These are phyloP conservation scores for Sistotremastrum suecicum DNA, from an alignment of 768 basidiomycete species.

Conservation along the genomic window DNA sequence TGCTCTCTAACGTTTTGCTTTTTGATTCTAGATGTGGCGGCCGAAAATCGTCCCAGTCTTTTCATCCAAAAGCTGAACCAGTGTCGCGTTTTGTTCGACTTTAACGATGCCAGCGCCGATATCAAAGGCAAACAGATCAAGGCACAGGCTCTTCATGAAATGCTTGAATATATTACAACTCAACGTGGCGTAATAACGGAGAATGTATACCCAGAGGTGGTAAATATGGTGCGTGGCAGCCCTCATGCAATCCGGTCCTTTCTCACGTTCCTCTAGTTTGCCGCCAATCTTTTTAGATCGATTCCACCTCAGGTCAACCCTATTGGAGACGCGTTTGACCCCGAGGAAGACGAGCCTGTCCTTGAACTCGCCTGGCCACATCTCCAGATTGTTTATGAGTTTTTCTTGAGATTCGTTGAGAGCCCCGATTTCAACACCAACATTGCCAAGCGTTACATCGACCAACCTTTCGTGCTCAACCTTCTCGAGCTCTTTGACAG, in stretches of 20 bases:
- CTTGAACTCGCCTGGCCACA: constrained; percentile 99
- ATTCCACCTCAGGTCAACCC: constrained; percentile 99
- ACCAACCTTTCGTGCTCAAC: constrained; percentile 89
- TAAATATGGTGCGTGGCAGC: constrained; percentile 70
- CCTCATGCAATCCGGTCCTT: constrained; percentile 4
- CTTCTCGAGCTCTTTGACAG: constrained; percentile 97
- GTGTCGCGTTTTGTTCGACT: constrained; percentile 95
- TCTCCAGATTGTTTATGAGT: constrained; percentile 98
- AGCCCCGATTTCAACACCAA: constrained; percentile 97
- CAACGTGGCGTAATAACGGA: constrained; percentile 95
- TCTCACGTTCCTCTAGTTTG: constrained; percentile 47
- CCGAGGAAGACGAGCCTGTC: constrained; percentile 98
- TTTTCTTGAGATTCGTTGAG: constrained; percentile 98
- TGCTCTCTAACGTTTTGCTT: neutral
- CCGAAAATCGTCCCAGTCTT: constrained; percentile 74
- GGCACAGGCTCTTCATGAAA: constrained; percentile 92
- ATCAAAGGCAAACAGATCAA: constrained; percentile 98
- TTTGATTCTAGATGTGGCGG: constrained; percentile 59
- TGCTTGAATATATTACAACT: constrained; percentile 98
- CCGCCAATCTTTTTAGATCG: constrained; percentile 95
- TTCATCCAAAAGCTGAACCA: constrained; percentile 94
- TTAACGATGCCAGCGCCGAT: constrained; percentile 93
- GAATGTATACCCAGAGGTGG: constrained; percentile 95
- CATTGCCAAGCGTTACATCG: constrained; percentile 93
- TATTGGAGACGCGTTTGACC: constrained; percentile 95